These are phyloP conservation scores for grape (Vitis vinifera) DNA, from an alignment of 164 flowering plant genomes.

Conservation along the genomic window DNA sequence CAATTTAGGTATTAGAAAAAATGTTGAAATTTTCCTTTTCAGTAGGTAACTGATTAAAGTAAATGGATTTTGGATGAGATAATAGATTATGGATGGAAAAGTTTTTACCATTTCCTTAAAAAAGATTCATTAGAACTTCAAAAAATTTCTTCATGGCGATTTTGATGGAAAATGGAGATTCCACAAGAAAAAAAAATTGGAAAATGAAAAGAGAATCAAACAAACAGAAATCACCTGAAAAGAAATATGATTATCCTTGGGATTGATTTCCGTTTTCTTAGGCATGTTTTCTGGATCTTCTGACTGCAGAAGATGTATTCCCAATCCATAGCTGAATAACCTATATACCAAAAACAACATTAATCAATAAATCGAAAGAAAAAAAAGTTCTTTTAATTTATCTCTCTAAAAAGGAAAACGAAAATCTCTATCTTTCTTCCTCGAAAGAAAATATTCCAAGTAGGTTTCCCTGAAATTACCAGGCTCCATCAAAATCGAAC, in stretches of 20 bases:
- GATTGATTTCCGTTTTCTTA: constrained; percentile 57
- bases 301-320: constrained; percentile 72
- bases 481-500: constrained; percentile 80
- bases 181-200: too few relatives aligned
- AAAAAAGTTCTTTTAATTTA: neutral
- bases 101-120: too few relatives aligned
- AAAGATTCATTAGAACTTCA: too few relatives aligned
- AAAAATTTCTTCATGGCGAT: too few relatives aligned
- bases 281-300: constrained; percentile 54
- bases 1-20: too few relatives aligned
- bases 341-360: constrained; percentile 21
- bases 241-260: constrained; percentile 84
- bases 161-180: too few relatives aligned
- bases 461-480: constrained; percentile 32
- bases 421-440: neutral
- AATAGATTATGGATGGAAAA: too few relatives aligned
- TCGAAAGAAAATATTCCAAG: too few relatives aligned
- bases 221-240: constrained; percentile 52
- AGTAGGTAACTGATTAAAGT: too few relatives aligned
- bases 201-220: neutral
- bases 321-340: constrained; percentile 71
- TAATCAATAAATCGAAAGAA: neutral
- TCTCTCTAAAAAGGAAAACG: neutral
- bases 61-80: too few relatives aligned
- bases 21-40: too few relatives aligned